Conservation (phyloP, 176 grass and related monocot species). For the Metroxylon sagu region DNA sequence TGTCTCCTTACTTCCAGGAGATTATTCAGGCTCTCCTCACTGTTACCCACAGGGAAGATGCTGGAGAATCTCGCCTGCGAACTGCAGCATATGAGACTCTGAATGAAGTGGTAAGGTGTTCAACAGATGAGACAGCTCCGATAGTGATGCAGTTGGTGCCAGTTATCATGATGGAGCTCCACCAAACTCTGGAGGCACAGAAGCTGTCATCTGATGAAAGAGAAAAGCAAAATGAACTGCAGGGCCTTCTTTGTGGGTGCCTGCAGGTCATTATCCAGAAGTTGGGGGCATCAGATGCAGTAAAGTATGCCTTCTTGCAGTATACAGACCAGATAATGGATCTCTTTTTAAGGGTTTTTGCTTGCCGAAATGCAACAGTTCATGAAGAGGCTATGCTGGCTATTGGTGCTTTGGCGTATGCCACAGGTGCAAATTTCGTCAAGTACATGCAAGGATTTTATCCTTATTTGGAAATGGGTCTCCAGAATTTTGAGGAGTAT, state of each 20-base stretch:
- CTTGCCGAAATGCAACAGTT: conserved; percentile 12
- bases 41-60: conserved; percentile 15
- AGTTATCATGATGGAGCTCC: conserved; percentile 19
- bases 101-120: conserved; percentile 12
- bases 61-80: conserved; percentile 7
- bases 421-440: conserved; percentile 1
- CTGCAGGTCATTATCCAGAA: conserved; percentile 21
- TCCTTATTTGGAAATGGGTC: conserved; percentile 18
- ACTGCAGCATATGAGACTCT: conserved; percentile 14
- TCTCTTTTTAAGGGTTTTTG: conserved; percentile 7
- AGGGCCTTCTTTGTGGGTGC: conserved; percentile 17
- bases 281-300: conserved; percentile 10
- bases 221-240: conserved; percentile 19
- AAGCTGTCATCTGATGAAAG: conserved; percentile 14
- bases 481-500: conserved; percentile 17
- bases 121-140: conserved; percentile 9
- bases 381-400: conserved; percentile 16
- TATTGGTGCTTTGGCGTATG: conserved; percentile 12
- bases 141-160: conserved; percentile 9
- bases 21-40: conserved; percentile 11
- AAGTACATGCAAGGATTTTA: conserved; percentile 18
- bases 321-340: conserved; percentile 20
- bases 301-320: conserved; percentile 15
- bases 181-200: conserved; percentile 9
- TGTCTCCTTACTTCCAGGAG: conserved; percentile 15